Evolutionary conservation across 352 stramenopile genomes (phyloP).

Genomic region (Elongisporangium anandrum): DNA sequence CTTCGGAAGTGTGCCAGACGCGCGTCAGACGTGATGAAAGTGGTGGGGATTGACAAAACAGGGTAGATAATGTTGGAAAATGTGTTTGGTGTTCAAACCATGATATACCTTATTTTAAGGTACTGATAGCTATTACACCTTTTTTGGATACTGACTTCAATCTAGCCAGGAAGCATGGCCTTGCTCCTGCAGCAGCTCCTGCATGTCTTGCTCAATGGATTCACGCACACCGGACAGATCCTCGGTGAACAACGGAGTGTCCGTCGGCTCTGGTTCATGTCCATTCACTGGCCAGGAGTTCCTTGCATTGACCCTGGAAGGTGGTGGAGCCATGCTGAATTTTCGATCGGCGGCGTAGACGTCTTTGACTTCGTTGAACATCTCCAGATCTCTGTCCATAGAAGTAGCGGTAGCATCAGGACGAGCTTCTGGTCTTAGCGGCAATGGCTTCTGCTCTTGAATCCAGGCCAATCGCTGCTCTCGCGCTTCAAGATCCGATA

Average conservation of each 20-base stretch:
- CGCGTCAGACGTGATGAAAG: neutral
- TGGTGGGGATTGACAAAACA: neutral
- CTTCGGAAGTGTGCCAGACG: neutral
- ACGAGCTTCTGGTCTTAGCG: neutral
- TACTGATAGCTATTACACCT: neutral
- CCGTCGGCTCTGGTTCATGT: neutral
- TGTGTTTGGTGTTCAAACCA: no score
- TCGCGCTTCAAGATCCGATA: slow-evolving; percentile 20
- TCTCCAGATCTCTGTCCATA: neutral
- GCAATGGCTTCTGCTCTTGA: neutral
- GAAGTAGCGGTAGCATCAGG: neutral
- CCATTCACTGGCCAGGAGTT: neutral
- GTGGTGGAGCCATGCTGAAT: no score
- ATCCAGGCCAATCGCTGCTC: slow-evolving; percentile 23
- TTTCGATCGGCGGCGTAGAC: slow-evolving; percentile 9
- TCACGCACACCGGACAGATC: slow-evolving; percentile 20
- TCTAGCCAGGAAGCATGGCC: neutral
- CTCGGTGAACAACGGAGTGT: slow-evolving; percentile 1
- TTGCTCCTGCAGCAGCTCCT: slow-evolving; percentile 18
- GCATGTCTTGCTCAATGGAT: slow-evolving; percentile 32
- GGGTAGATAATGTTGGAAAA: neutral
- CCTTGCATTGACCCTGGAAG: neutral
- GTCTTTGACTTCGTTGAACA: slow-evolving; percentile 7
- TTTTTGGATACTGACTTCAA: neutral
- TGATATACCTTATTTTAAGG: neutral